Evolutionary conservation across 2,329 filamentous ascomycete genomes (phyloP).

Genomic region (Alternaria tenuissima): DNA sequence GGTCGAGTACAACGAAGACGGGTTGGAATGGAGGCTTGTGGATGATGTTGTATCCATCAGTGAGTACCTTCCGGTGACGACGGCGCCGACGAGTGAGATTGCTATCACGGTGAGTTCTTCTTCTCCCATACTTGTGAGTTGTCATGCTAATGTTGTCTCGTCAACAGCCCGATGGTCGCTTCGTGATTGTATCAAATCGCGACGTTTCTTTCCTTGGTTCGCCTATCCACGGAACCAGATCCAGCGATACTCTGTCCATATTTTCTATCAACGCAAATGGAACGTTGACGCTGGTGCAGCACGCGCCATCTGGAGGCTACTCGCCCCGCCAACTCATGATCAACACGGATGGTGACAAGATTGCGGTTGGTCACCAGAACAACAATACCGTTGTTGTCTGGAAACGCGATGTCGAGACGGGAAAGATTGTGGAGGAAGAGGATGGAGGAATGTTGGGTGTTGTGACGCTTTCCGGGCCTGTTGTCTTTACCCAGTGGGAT

Average conservation of each 20-base stretch:
- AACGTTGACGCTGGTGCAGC: slow-evolving; percentile 62
- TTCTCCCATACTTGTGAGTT: neutral
- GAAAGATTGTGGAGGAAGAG: slow-evolving; percentile 57
- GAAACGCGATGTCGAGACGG: slow-evolving; percentile 65
- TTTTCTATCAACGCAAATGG: slow-evolving; percentile 53
- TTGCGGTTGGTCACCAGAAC: slow-evolving; percentile 71
- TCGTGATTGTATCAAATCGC: slow-evolving; percentile 71
- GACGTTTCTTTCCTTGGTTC: slow-evolving; percentile 62
- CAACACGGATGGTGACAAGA: slow-evolving; percentile 67
- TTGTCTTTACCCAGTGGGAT: slow-evolving; percentile 23
- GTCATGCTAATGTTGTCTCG: neutral
- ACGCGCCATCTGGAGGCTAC: slow-evolving; percentile 68
- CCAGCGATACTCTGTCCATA: slow-evolving; percentile 67
- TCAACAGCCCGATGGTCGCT: neutral
- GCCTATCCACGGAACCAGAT: slow-evolving; percentile 35
- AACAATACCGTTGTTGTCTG: slow-evolving; percentile 69
- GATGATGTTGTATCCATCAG: slow-evolving; percentile 6
- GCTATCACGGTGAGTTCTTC: slow-evolving; percentile 19
- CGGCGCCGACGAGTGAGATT: slow-evolving; percentile 23
- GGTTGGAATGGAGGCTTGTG: slow-evolving; percentile 15
- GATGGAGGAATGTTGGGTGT: slow-evolving; percentile 14
- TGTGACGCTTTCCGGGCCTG: slow-evolving; percentile 9
- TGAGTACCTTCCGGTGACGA: slow-evolving; percentile 9
- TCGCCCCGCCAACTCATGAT: slow-evolving; percentile 72
- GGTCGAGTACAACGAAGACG: slow-evolving; percentile 5